phyloP scores from a whole-genome alignment of 2,329 filamentous ascomycete species.

The Lasiodiplodia theobromae region DNA sequence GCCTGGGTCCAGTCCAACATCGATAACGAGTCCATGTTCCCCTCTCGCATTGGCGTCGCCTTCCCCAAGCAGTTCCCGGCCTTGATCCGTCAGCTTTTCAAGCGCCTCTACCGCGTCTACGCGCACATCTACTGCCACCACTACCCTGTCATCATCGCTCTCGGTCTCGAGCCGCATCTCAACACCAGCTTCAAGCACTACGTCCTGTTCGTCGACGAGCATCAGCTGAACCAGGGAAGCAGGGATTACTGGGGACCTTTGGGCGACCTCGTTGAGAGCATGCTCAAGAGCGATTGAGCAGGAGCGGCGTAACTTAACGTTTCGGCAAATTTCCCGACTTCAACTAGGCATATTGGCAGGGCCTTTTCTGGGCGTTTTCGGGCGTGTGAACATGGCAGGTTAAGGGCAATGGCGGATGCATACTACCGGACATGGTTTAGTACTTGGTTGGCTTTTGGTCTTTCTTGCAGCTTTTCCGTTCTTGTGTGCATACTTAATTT shows the following conservation, averaged over 20 bases:
- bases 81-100: constrained; percentile 99
- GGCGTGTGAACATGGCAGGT: constrained; percentile 15
- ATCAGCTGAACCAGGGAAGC: constrained; percentile 81
- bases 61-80: constrained; percentile 91
- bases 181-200: constrained; percentile 99
- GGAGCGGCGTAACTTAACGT: neutral
- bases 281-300: constrained; percentile 84
- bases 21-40: constrained; percentile 93
- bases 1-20: constrained; percentile 94
- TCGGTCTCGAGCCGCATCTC: constrained; percentile 94
- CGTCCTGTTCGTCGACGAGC: constrained; percentile 97
- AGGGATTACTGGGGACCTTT: constrained; percentile 98
- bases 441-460: neutral
- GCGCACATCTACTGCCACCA: constrained; percentile 98
- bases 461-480: neutral
- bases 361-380: constrained; percentile 17
- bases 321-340: constrained; percentile 2
- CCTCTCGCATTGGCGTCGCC: constrained; percentile 91
- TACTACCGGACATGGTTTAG: constrained; percentile 14
- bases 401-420: constrained; percentile 11
- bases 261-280: constrained; percentile 95
- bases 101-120: constrained; percentile 97
- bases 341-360: constrained; percentile 13
- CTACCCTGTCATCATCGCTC: constrained; percentile 93
- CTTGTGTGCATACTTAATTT: constrained; percentile 22